Conservation (phyloP, 192 early-diverging fungal species). For the Coemansia sp. region DNA sequence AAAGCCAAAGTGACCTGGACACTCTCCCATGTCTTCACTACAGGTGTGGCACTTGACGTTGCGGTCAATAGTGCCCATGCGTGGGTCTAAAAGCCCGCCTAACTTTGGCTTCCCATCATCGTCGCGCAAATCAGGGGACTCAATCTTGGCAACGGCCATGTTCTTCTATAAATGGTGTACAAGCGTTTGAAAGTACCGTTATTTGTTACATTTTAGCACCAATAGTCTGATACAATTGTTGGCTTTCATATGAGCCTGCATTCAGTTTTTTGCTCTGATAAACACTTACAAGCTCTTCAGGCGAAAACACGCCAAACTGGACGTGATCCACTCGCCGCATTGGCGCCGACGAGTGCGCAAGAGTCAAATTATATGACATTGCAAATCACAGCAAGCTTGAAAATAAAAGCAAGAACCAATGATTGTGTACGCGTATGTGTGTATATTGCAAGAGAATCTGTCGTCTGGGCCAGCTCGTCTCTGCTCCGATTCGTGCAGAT, state of each 20-base stretch:
- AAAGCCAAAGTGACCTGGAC: constrained; percentile 97
- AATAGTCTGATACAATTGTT: no score
- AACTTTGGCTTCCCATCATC: constrained; percentile 81
- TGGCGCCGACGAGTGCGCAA: constrained; percentile 52
- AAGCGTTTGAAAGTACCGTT: constrained; percentile 12
- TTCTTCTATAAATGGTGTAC: constrained; percentile 65
- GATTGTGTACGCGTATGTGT: neutral
- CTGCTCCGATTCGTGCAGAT: no score
- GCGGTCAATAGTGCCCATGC: constrained; percentile 96
- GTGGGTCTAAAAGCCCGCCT: constrained; percentile 86
- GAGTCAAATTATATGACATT: constrained; percentile 39
- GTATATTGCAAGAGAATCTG: neutral
- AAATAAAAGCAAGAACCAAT: neutral
- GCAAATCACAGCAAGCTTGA: neutral
- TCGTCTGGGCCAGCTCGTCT: no score
- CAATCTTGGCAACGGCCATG: constrained; percentile 95
- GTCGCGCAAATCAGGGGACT: constrained; percentile 82
- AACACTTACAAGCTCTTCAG: constrained; percentile 91
- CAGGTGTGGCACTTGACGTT: constrained; percentile 98
- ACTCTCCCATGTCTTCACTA: constrained; percentile 90
- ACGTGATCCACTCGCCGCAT: constrained; percentile 80
- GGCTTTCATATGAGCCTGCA: neutral
- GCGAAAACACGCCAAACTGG: constrained; percentile 94
- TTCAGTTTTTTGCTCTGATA: constrained; percentile 4
- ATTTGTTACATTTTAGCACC: neutral